Evolutionary conservation across 2,329 filamentous ascomycete species (phyloP).

Genomic region (Scedosporium minutisporum): DNA sequence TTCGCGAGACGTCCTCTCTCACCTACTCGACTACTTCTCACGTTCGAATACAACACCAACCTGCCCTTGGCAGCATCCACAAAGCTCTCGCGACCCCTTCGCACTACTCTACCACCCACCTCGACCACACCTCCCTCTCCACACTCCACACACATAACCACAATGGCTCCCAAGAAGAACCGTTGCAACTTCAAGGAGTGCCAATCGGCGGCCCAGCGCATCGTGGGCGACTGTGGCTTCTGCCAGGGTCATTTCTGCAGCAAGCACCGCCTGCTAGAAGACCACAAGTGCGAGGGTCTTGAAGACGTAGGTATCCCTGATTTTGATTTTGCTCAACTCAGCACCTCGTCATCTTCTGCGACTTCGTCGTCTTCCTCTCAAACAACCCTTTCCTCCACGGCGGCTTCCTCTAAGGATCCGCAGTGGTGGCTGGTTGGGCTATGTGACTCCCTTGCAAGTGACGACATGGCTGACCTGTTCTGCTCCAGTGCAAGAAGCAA

Average conservation of each 20-base stretch:
- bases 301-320: conserved; percentile 59
- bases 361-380: conserved; percentile 12
- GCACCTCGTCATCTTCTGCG: neutral
- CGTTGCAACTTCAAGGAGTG: conserved; percentile 86
- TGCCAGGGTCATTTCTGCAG: conserved; percentile 91
- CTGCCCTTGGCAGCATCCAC: neutral
- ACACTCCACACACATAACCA: conserved; percentile 12
- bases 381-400: neutral
- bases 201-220: conserved; percentile 77
- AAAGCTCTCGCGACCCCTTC: too few relatives aligned
- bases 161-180: conserved; percentile 65
- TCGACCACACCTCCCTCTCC: conserved; percentile 2
- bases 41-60: neutral
- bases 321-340: neutral
- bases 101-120: neutral
- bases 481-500: conserved; percentile 78
- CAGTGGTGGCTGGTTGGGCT: conserved; percentile 31
- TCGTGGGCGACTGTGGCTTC: conserved; percentile 93
- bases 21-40: neutral
- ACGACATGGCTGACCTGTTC: conserved; percentile 26
- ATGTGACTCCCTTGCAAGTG: conserved; percentile 20
- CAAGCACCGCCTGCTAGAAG: conserved; percentile 87
- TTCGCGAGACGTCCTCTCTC: neutral
- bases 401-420: conserved; percentile 17
- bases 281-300: conserved; percentile 84